Evolutionary conservation across 2,329 filamentous ascomycete species (phyloP).

Genomic region (Sporothrix schenckii): DNA sequence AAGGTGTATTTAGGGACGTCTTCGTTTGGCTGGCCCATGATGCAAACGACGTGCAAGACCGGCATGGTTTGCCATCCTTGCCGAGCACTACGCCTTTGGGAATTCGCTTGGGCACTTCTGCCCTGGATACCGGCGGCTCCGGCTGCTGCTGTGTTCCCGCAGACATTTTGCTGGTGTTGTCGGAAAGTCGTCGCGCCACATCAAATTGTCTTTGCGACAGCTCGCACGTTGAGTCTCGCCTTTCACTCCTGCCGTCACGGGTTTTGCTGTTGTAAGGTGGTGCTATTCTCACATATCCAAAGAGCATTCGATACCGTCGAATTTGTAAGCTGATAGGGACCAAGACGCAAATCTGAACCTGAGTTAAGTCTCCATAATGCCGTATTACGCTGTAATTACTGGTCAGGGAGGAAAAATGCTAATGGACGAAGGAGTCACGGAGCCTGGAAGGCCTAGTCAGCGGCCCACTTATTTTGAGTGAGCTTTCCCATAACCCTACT

Average conservation of each 20-base stretch:
- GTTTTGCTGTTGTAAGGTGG: neutral
- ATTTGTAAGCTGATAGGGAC: neutral
- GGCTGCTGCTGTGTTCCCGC: conserved; percentile 45
- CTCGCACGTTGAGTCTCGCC: neutral
- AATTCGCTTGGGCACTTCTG: conserved; percentile 55
- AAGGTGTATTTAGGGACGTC: conserved; percentile 45
- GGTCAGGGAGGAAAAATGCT: too few relatives aligned
- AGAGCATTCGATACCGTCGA: neutral
- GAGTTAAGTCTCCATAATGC: too few relatives aligned
- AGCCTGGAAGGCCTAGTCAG: neutral
- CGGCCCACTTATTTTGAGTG: neutral
- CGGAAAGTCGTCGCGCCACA: too few relatives aligned
- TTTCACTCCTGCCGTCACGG: neutral
- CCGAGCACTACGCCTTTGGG: conserved; percentile 75
- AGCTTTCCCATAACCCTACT: neutral
- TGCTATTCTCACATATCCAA: neutral
- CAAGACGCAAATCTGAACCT: too few relatives aligned
- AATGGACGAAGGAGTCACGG: neutral
- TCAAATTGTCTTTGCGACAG: neutral
- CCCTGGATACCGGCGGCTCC: conserved; percentile 36
- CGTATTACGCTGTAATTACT: too few relatives aligned
- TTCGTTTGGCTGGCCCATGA: conserved; percentile 61
- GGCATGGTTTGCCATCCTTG: conserved; percentile 84
- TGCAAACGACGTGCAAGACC: conserved; percentile 70
- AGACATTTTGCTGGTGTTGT: conserved; percentile 22